Evolutionary conservation across 305 asterid species (phyloP).

Genomic region (Fraxinus ornus): DNA sequence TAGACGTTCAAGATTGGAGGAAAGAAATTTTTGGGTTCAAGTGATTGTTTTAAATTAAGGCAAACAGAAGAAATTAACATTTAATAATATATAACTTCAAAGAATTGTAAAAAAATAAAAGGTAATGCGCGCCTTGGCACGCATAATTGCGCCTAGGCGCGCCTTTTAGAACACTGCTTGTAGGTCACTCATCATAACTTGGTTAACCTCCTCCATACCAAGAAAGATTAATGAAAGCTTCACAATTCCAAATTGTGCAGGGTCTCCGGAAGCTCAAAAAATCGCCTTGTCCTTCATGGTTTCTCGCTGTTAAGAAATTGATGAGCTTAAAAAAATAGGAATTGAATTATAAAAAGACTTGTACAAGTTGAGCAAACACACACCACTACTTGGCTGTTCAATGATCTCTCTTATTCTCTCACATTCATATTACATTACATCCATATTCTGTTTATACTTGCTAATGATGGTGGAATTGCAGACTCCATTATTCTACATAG

Average conservation of each 20-base stretch:
- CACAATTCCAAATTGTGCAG: not conserved
- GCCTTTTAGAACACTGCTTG: not conserved
- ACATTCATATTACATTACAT: not conserved
- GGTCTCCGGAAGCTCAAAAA: not conserved
- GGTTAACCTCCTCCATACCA: not conserved
- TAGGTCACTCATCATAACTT: not conserved
- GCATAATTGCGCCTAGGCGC: not conserved
- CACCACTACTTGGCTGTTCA: not conserved
- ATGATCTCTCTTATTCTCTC: not conserved
- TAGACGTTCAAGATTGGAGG: too few species aligned
- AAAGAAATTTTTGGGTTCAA: too few species aligned
- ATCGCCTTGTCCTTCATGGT: not conserved
- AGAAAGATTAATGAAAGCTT: not conserved
- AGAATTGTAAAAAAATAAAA: too few species aligned
- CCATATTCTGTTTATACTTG: not conserved
- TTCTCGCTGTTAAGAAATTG: not conserved
- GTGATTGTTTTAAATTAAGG: too few species aligned
- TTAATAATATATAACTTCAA: too few species aligned
- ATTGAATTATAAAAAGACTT: not conserved
- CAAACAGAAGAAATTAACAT: too few species aligned
- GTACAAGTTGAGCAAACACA: not conserved
- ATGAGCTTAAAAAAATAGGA: not conserved
- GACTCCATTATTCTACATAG: not conserved
- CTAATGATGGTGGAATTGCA: not conserved
- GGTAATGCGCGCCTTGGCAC: too few species aligned